phyloP scores from a whole-genome alignment of 2,329 filamentous ascomycete species.

The Coleophoma eucalyptorum region DNA sequence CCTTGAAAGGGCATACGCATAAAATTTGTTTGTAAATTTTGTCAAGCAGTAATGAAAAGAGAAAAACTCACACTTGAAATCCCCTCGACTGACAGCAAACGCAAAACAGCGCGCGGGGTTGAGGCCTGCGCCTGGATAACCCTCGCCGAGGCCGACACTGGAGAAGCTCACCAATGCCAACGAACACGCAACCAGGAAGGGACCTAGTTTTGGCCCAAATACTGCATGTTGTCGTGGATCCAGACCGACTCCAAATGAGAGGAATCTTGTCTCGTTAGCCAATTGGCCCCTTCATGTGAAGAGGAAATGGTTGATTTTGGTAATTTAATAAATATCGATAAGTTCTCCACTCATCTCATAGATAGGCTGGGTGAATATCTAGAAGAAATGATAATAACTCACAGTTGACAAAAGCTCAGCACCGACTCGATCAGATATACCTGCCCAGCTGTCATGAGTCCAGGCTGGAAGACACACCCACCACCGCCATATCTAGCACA shows the following conservation, averaged over 20 bases:
- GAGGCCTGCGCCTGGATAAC: conserved; percentile 33
- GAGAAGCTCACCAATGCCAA: conserved; percentile 33
- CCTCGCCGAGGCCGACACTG: conserved; percentile 29
- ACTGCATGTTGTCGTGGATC: conserved; percentile 46
- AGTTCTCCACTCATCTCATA: too few species aligned
- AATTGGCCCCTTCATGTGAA: not conserved
- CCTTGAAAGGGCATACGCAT: too few species aligned
- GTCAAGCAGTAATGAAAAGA: not conserved
- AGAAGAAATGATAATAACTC: too few species aligned
- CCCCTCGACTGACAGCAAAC: conserved; percentile 32
- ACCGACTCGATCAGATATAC: conserved; percentile 46
- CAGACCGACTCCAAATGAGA: conserved; percentile 49
- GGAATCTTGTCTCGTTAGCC: conserved; percentile 25
- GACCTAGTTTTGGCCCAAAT: conserved; percentile 44
- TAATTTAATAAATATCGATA: too few species aligned
- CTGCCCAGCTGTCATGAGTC: conserved; percentile 30
- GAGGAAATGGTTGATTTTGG: too few species aligned
- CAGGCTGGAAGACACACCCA: conserved; percentile 25
- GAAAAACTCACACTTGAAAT: conserved; percentile 10
- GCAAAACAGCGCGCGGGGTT: conserved; percentile 40
- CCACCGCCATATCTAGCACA: conserved; percentile 23
- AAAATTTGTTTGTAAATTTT: too few species aligned
- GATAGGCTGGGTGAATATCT: too few species aligned
- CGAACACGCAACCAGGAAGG: conserved; percentile 42
- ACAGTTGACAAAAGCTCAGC: conserved; percentile 26